These are phyloP conservation scores for Climacium dendroides DNA, from an alignment of 225 moss, liverwort and hornwort species.

Conservation along the genomic window DNA sequence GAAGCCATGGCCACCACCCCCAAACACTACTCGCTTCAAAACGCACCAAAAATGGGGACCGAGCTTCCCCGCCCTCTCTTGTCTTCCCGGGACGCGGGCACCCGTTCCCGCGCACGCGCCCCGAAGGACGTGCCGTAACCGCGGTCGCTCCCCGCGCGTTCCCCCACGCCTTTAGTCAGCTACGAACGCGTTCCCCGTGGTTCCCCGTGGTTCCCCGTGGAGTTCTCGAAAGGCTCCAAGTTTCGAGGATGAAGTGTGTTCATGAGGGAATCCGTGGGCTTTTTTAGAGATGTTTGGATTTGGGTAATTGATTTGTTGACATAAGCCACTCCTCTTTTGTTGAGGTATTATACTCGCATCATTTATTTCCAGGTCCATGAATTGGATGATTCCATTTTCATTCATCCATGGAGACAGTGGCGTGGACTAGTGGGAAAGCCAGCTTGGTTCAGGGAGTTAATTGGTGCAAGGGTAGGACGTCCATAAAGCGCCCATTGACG, in stretches of 20 bases:
- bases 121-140: neutral
- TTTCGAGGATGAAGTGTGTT: neutral
- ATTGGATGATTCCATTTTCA: neutral
- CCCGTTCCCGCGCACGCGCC: slow-evolving; percentile 1
- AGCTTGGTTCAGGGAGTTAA: neutral
- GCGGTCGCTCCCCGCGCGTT: neutral
- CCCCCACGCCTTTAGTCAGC: neutral
- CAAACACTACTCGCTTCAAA: neutral
- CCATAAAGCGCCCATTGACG: too few relatives aligned
- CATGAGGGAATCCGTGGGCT: neutral
- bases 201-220: neutral
- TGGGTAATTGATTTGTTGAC: neutral
- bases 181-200: neutral
- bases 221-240: neutral
- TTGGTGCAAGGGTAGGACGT: neutral
- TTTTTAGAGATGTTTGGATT: neutral
- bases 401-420: neutral
- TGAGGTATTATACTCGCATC: neutral
- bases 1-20: neutral
- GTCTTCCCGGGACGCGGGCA: neutral
- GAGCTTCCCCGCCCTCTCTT: slow-evolving; percentile 2
- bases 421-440: neutral
- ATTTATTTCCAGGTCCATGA: neutral
- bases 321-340: neutral
- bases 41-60: neutral